These are phyloP conservation scores for Lodderomyces jiufengensis DNA, from an alignment of 1,139 yeast species.

Conservation along the genomic window DNA sequence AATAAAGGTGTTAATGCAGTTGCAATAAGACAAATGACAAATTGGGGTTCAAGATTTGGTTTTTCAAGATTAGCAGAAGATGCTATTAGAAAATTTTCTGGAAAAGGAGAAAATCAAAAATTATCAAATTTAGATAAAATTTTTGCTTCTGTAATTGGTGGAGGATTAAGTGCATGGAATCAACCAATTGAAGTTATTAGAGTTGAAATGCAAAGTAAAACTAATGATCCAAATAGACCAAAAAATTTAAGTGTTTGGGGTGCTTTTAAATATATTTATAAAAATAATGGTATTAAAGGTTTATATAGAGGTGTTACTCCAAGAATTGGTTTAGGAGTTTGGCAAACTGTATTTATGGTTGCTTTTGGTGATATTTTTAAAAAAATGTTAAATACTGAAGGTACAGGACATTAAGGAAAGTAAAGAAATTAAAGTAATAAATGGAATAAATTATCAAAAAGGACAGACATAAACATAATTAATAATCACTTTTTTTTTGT, in stretches of 20 bases:
- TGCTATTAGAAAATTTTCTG: slow-evolving; percentile 59
- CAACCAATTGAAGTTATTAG: slow-evolving; percentile 98
- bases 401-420: slow-evolving; percentile 31
- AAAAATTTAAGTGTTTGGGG: slow-evolving; percentile 79
- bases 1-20: slow-evolving; percentile 99
- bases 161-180: slow-evolving; percentile 97
- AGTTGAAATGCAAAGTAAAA: slow-evolving; percentile 96
- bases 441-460: too few species aligned
- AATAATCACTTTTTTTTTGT: too few species aligned
- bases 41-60: slow-evolving; percentile 98
- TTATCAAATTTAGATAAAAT: slow-evolving; percentile 78
- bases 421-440: not conserved
- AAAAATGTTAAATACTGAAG: slow-evolving; percentile 42
- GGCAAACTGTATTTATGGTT: slow-evolving; percentile 99
- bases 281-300: slow-evolving; percentile 81
- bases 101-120: slow-evolving; percentile 59
- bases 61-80: slow-evolving; percentile 90
- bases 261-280: slow-evolving; percentile 79
- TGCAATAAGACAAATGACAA: slow-evolving; percentile 96
- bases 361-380: slow-evolving; percentile 90
- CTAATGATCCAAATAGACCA: slow-evolving; percentile 91
- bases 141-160: slow-evolving; percentile 86
- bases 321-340: slow-evolving; percentile 90
- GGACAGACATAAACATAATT: too few species aligned
- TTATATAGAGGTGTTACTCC: slow-evolving; percentile 96